Base-by-base conservation (phyloP, 2,329 filamentous ascomycete genomes). In the Cladosporium sp. region DNA sequence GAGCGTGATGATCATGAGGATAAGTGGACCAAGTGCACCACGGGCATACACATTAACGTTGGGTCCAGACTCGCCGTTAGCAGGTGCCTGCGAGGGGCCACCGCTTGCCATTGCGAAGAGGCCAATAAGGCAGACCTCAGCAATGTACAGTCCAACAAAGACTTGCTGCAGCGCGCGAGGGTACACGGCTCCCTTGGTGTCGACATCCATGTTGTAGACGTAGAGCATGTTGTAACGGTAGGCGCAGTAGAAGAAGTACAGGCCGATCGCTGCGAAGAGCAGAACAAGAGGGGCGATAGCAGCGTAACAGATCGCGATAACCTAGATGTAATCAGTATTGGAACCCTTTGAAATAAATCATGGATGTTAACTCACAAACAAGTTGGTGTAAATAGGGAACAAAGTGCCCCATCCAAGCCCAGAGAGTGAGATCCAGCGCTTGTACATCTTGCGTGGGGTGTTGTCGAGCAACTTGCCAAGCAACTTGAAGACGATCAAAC, bases 211-310 rank as follows among this genome's bases (percentile, higher is more conserved):
- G 75, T 96, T 91, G 59, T 89, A 90, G 39, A 97, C 92, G 77
- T 92, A 97, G 58, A 97, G 84, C 64, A 98, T 79, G 75, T 97
- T 96, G 83, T 98, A 97, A 21, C 91, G 87, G 83, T 92, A 97
- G 57, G 93, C 91, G 61, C 94, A 81, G 76, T 96, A 96, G 78
- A 97, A 93, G 49, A 95, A 81, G 25, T 84, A 87, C 66, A 97
- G 85, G 30, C 92, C 93, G 46, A 91, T 83, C 0, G 89, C 88
- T 1, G 92, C 91, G 73, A 97, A 97, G 5, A 89, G 86, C 58
- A 97, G 84, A 63, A 97, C 89, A 13, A 97, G 81, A 0, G 93
- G 94, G 2, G 93, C 91, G 72, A 97, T 96, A 68, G 89, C 89
- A 1, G 92, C 89, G 75, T 97, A 97, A 34, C 89, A 90, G 67